Percentiles rank a stretch among this genome's conserved stretches.
Evolutionary conservation across 306 rosid genomes (phyloP).

Genomic region (Rosa lucieae): DNA sequence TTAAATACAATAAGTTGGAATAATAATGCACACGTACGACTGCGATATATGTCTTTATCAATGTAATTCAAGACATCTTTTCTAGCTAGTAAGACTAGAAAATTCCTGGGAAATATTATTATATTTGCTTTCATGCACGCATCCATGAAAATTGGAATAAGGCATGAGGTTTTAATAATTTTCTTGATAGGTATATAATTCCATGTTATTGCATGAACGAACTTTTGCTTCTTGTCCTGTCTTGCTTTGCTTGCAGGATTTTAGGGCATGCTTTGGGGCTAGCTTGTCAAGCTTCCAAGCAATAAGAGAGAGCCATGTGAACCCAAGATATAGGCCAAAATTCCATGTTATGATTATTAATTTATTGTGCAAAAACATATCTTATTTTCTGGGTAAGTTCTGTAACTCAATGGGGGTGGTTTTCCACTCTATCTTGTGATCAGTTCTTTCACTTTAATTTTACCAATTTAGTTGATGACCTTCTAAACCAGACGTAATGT

Average conservation of each 20-base stretch:
- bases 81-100: background rate
- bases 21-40: background rate
- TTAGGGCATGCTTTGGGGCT: conserved; percentile 16
- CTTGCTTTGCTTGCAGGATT: conserved; percentile 13
- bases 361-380: background rate
- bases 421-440: too few relatives aligned
- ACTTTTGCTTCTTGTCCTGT: background rate
- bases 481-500: too few relatives aligned
- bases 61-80: background rate
- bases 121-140: background rate
- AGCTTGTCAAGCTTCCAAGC: background rate
- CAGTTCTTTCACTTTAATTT: too few relatives aligned
- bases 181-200: too few relatives aligned
- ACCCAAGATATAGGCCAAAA: background rate
- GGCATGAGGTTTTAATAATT: background rate
- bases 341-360: background rate
- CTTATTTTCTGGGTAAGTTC: background rate
- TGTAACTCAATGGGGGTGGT: background rate
- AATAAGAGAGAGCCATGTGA: conserved; percentile 14
- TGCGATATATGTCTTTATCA: background rate
- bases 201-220: background rate
- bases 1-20: background rate
- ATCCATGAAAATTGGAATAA: background rate
- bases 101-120: background rate
- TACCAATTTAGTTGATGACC: too few relatives aligned